phyloP scores from a whole-genome alignment of 371 early-diverging fungal genomes.

The Nematocida sp. region DNA sequence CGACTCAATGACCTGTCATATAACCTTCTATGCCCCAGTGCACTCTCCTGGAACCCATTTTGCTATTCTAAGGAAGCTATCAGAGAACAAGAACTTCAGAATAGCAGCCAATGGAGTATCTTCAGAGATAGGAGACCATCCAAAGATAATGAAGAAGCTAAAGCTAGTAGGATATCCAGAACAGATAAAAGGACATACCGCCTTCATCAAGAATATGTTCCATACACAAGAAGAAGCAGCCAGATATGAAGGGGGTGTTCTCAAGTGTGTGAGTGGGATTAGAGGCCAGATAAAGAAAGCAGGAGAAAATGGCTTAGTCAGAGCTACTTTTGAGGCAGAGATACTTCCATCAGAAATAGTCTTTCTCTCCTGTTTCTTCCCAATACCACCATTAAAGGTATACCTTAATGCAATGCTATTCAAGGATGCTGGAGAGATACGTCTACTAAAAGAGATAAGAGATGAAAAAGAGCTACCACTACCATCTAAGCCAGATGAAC shows the following conservation, averaged over 20 bases:
- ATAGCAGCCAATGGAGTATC: slow-evolving; percentile 40
- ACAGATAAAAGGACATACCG: slow-evolving; percentile 89
- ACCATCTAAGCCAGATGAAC: slow-evolving; percentile 68
- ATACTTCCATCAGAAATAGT: slow-evolving; percentile 86
- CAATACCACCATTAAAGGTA: slow-evolving; percentile 78
- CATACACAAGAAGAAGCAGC: slow-evolving; percentile 90
- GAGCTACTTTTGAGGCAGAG: slow-evolving; percentile 96
- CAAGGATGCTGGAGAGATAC: slow-evolving; percentile 75
- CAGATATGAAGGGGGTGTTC: slow-evolving; percentile 86
- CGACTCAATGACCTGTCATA: slow-evolving; percentile 48
- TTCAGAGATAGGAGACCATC: slow-evolving; percentile 24
- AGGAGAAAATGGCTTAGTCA: slow-evolving; percentile 76
- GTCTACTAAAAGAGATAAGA: slow-evolving; percentile 77
- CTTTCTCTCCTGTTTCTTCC: slow-evolving; percentile 88
- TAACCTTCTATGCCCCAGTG: slow-evolving; percentile 56
- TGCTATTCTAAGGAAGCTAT: slow-evolving; percentile 33
- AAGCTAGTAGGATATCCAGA: slow-evolving; percentile 87
- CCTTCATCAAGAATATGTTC: slow-evolving; percentile 98
- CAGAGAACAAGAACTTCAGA: slow-evolving; percentile 44
- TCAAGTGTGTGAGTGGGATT: slow-evolving; percentile 90
- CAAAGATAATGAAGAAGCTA: slow-evolving; percentile 73
- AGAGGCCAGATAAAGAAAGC: slow-evolving; percentile 93
- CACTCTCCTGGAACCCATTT: slow-evolving; percentile 44
- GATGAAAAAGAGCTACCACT: slow-evolving; percentile 72
- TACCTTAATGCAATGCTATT: slow-evolving; percentile 75